Evolutionary conservation across 2,329 filamentous ascomycete species (phyloP), one percentile per base, ranked within the genome.

Genomic region (Aspergillus quadricinctus): DNA sequence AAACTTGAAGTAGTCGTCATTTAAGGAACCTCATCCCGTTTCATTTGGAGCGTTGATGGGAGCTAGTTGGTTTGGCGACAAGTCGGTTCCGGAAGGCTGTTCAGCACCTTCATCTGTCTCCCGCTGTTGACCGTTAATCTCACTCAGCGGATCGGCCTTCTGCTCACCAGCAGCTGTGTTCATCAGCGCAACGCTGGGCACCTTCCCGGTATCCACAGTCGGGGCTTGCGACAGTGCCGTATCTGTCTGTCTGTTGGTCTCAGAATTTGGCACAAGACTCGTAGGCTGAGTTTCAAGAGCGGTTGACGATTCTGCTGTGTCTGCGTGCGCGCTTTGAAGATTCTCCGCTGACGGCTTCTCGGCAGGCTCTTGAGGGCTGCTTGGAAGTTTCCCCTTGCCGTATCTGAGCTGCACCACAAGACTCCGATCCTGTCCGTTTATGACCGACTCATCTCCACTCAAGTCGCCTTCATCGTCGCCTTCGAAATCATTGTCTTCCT

Each of bases 341-440:
- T 49, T 53, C 17, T 40, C 35, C 48, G 25, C 28, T 23, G 52
- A 31, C 54, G 60, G 57, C 52, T 63, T 61, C 23, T 66, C 63
- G 23, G 53, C 55, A 49, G 62, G 50, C 17, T 48, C 57, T 28
- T 61, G 56, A 9, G 58, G 53, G 48, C 61, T 62, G 54, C 58
- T 61, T 19, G 60, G 52, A 17, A 56, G 27, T 53, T 68, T 65
- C 17, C 65, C 64, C 57, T 74, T 75, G 53, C 66, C 63, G 61
- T 79, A 79, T 64, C 75, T 69, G 14, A 96, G 79, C 70, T 89
- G 92, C 55, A 96, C 88, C 51, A 96, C 81, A 43, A 93, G 80
- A 63, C 85, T 90, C 23, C 72, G 74, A 68, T 84, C 80, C 53
- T 84, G 83, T 4, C 72, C 73, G 37, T 74, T 71, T 23, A 69